Conservation (phyloP, 768 basidiomycete species). For the Rhodotorula diobovata region DNA sequence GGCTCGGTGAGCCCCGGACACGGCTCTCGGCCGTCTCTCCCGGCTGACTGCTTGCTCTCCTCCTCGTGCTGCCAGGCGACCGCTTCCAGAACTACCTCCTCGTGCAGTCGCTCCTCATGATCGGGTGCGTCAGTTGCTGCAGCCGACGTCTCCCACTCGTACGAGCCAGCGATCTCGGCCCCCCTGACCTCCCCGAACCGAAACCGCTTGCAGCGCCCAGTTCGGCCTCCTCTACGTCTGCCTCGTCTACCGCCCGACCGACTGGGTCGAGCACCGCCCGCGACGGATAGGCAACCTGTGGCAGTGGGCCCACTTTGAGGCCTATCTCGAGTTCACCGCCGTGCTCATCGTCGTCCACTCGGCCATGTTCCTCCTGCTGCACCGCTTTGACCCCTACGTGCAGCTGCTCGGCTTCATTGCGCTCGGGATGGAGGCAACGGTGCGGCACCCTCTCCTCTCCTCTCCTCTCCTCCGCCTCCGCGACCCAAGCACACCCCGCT, state of each 20-base stretch:
- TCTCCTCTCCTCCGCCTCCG: neutral
- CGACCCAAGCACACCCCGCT: too few species aligned
- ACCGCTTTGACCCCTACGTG: slow-evolving; percentile 28
- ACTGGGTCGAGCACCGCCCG: neutral
- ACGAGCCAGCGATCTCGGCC: too few species aligned
- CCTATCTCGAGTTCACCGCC: slow-evolving; percentile 39
- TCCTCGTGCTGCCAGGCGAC: slow-evolving; percentile 2
- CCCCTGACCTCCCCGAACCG: too few species aligned
- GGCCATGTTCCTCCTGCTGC: slow-evolving; percentile 31
- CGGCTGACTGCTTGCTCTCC: neutral
- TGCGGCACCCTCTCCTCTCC: neutral
- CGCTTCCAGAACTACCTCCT: slow-evolving; percentile 37
- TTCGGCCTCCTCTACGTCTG: slow-evolving; percentile 40
- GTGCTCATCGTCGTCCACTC: slow-evolving; percentile 29
- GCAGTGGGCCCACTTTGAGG: slow-evolving; percentile 15
- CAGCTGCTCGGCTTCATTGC: slow-evolving; percentile 37
- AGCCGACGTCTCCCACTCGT: too few species aligned
- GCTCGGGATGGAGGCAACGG: slow-evolving; percentile 39
- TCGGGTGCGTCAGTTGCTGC: neutral
- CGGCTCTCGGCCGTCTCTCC: neutral
- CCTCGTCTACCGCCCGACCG: slow-evolving; percentile 20
- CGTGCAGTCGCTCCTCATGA: slow-evolving; percentile 37
- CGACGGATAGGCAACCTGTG: neutral
- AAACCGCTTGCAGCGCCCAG: slow-evolving; percentile 2
- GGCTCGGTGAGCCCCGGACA: slow-evolving; percentile 12